Conservation (phyloP, 306 rosid genomes). For the Pyrus communis region DNA sequence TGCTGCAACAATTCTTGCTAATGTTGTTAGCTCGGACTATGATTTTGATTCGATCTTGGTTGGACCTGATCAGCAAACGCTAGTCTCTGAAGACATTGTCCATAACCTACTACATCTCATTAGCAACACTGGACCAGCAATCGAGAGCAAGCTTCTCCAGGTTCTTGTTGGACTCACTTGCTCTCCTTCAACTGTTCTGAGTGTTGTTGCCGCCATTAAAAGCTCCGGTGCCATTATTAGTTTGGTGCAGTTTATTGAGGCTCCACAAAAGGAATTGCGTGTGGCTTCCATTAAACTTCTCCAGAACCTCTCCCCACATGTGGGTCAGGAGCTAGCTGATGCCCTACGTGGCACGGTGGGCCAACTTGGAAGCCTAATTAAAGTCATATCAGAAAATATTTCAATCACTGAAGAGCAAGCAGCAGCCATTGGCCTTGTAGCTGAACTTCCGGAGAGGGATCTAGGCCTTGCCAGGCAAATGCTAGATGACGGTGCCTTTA, state of each 20-base stretch:
- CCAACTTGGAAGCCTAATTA: conserved; percentile 80
- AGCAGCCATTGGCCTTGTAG: conserved; percentile 82
- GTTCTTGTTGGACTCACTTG: conserved; percentile 90
- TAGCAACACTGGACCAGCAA: conserved; percentile 98
- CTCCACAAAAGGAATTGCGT: conserved; percentile 86
- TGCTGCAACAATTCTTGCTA: conserved; percentile 93
- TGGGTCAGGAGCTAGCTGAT: conserved; percentile 95
- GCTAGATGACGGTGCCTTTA: conserved; percentile 80
- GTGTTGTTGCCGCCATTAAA: conserved; percentile 80
- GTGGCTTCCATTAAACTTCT: conserved; percentile 81
- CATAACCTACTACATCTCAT: conserved; percentile 88
- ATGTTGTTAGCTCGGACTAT: conserved; percentile 72
- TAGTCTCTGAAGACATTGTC: conserved; percentile 90
- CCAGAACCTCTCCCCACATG: conserved; percentile 67
- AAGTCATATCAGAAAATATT: conserved; percentile 69
- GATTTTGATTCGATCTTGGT: conserved; percentile 74
- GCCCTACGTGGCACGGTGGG: conserved; percentile 92
- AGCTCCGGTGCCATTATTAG: conserved; percentile 98
- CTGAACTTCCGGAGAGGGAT: conserved; percentile 94
- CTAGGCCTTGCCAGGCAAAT: conserved; percentile 95
- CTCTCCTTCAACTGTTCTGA: conserved; percentile 55
- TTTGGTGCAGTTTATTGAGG: conserved; percentile 90
- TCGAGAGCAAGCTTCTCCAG: conserved; percentile 92
- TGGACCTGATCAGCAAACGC: conserved; percentile 70
- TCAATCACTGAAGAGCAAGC: conserved; percentile 92